Evolutionary conservation across 352 stramenopile genomes (phyloP), one percentile per base, ranked within the genome.

Genomic region (Pythium insidiosum): DNA sequence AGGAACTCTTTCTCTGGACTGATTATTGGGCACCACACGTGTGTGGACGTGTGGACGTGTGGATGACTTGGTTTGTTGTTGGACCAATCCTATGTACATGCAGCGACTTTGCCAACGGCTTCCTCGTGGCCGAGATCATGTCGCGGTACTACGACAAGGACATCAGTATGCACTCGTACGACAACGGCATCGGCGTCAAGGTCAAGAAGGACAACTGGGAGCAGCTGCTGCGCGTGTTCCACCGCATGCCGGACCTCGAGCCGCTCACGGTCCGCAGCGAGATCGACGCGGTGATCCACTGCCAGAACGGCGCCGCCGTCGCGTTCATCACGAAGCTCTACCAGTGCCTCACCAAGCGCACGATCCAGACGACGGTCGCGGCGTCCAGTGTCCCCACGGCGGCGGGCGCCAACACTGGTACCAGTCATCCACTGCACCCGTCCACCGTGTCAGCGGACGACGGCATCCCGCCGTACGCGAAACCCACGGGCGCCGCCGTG

Each of bases 201-300:
- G 75, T 94, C 24, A 95, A 92, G 51, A 91, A 89, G 51, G 84
- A 96, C 65, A 96, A 96, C 50, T 96, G 87, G 87, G 79, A 89
- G 36, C 87, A 96, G 53, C 58, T 96, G 22, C 43, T 65, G 13
- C 79, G 74, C 49, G 65, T 96, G 24, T 95, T 96, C 38, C 38
- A 43, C 9, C 88, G 86, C 46, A 64, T 92, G 10, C 42, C 62
- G 0, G 68, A 95, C 41, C 50, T 88, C 11, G 80, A 96, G 18
- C 61, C 60, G 21, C 58, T 89, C 21, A 54, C 63, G 5, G 54
- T 37, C 24, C 69, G 70, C 11, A 39, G 47, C 6, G 82, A 94
- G 31, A 61, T 94, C 4, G 80, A 95, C 41, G 70, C 66, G 31
- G 80, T 97, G 42, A 93, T 95, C 55, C 80, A 95, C 56, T 95